These are phyloP conservation scores for Wickerhamomyces sydowiorum DNA, from an alignment of 805 yeast genomes.

Conservation along the genomic window DNA sequence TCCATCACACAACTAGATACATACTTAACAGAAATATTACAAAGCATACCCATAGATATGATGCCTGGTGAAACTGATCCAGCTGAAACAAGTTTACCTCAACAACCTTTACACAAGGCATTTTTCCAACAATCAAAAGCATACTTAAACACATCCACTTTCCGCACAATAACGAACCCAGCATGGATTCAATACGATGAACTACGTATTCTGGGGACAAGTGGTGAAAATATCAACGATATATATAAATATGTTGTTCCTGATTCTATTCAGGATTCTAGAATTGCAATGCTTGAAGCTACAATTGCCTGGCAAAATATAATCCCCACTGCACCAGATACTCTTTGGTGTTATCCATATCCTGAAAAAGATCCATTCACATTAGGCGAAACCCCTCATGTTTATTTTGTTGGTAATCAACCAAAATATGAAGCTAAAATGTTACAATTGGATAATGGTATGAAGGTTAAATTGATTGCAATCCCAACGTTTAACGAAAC, in stretches of 20 bases:
- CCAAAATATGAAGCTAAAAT: conserved; percentile 46
- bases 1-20: conserved; percentile 52
- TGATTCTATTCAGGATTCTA: conserved; percentile 24
- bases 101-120: conserved; percentile 81
- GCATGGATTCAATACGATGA: conserved; percentile 57
- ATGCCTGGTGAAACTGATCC: conserved; percentile 90
- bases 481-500: conserved; percentile 68
- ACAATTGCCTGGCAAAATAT: conserved; percentile 80
- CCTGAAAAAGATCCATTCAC: conserved; percentile 74
- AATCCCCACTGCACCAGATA: conserved; percentile 95
- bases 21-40: conserved; percentile 49
- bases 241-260: conserved; percentile 60
- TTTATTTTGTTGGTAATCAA: conserved; percentile 85
- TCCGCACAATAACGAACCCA: conserved; percentile 63
- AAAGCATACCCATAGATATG: conserved; percentile 61
- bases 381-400: conserved; percentile 75
- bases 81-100: conserved; percentile 79
- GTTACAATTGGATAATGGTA: conserved; percentile 29
- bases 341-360: conserved; percentile 85
- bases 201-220: conserved; percentile 57
- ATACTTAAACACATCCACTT: conserved; percentile 31
- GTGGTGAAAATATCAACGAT: conserved; percentile 85
- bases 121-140: conserved; percentile 47
- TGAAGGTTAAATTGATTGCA: conserved; percentile 48
- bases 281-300: conserved; percentile 55